These are phyloP conservation scores for Kluyveromyces nonfermentans DNA, from an alignment of 805 yeast species.

Conservation along the genomic window DNA sequence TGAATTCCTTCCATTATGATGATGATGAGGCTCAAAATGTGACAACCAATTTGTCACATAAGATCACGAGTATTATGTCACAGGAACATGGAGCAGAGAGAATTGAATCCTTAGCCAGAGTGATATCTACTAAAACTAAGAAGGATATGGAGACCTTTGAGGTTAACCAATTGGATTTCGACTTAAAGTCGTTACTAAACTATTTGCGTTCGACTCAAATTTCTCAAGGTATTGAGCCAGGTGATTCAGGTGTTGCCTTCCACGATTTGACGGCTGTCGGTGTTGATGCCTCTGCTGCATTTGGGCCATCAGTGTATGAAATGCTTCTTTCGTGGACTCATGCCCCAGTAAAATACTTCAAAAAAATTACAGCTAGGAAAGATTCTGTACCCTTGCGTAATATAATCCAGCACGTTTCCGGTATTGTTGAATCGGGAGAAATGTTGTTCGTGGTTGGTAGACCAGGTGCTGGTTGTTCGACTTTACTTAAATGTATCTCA, in stretches of 20 bases:
- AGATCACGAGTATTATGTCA: constrained; percentile 25
- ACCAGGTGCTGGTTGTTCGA: constrained; percentile 61
- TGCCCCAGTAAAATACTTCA: constrained; percentile 19
- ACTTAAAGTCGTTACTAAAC: constrained; percentile 34
- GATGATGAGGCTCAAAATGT: constrained; percentile 19
- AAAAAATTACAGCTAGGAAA: constrained; percentile 24
- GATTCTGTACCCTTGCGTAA: constrained; percentile 28
- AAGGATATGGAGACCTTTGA: constrained; percentile 37
- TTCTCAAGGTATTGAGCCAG: constrained; percentile 39
- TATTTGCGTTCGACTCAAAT: constrained; percentile 32
- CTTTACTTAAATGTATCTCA: constrained; percentile 39
- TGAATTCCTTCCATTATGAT: constrained; percentile 15
- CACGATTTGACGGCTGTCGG: constrained; percentile 37
- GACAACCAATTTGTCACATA: constrained; percentile 24
- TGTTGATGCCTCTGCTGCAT: constrained; percentile 44
- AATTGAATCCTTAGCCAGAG: constrained; percentile 42
- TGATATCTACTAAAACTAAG: constrained; percentile 40
- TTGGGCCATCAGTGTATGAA: constrained; percentile 39
- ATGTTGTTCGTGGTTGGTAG: constrained; percentile 45
- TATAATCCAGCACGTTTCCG: constrained; percentile 34
- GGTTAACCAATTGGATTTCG: constrained; percentile 38
- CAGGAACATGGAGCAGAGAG: constrained; percentile 31
- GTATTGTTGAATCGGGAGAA: constrained; percentile 40
- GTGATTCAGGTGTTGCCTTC: constrained; percentile 43
- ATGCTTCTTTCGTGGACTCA: constrained; percentile 29